Conservation (phyloP, 106 monocot species). For the Alisma plantagoaquatica region DNA sequence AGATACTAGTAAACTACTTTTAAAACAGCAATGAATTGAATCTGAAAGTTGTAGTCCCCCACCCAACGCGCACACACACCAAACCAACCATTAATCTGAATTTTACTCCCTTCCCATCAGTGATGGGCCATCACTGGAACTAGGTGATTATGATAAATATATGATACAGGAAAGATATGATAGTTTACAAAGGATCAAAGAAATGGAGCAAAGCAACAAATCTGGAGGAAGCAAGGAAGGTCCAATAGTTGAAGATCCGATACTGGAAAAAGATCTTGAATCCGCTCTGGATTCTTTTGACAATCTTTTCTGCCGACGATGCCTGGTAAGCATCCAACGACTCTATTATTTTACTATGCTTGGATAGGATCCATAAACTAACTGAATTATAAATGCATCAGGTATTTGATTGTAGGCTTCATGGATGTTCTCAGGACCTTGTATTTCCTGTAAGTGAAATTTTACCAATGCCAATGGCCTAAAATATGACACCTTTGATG, state of each 20-base stretch:
- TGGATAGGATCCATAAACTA: too few relatives aligned
- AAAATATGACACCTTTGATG: too few relatives aligned
- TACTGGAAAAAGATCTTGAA: conserved; percentile 86
- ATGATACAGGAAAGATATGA: conserved; percentile 89
- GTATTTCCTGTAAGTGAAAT: conserved; percentile 89
- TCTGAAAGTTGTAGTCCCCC: too few relatives aligned
- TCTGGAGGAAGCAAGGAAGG: conserved; percentile 23
- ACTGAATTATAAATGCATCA: too few relatives aligned
- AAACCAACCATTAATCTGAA: conserved; percentile 30
- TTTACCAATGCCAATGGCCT: too few relatives aligned
- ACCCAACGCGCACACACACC: conserved; percentile 26
- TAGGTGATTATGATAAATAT: too few relatives aligned
- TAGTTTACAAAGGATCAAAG: conserved; percentile 15
- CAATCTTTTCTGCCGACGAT: conserved; percentile 89
- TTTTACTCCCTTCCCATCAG: too few relatives aligned
- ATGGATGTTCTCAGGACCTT: conserved; percentile 98
- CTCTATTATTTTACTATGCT: conserved; percentile 8
- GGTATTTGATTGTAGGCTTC: conserved; percentile 98
- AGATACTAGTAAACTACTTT: too few relatives aligned
- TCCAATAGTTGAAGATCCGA: conserved; percentile 30
- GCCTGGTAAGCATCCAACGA: conserved; percentile 39
- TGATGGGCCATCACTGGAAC: too few relatives aligned
- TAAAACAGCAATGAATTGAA: too few relatives aligned
- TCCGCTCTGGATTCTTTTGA: conserved; percentile 97
- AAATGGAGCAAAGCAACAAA: conserved; percentile 25